phyloP scores from a whole-genome alignment of 2,329 filamentous ascomycete species.

The Alternaria brassicae region DNA sequence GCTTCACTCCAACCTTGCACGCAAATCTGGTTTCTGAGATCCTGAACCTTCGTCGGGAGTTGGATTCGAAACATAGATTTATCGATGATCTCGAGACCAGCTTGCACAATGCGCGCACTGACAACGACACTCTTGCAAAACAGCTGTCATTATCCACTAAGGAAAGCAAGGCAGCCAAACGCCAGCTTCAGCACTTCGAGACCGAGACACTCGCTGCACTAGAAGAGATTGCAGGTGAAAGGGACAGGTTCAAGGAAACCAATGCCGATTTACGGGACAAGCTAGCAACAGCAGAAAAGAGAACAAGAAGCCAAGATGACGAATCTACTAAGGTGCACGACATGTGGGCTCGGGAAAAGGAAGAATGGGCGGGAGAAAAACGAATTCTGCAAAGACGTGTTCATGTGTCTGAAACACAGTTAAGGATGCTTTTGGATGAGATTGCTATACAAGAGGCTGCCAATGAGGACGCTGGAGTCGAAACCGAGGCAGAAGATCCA shows the following conservation, averaged over 20 bases:
- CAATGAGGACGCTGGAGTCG: conserved; percentile 49
- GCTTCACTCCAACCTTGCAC: conserved; percentile 94
- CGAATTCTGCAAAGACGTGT: conserved; percentile 82
- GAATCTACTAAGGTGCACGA: conserved; percentile 79
- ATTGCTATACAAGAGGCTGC: conserved; percentile 72
- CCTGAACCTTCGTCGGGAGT: conserved; percentile 80
- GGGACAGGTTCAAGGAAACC: conserved; percentile 80
- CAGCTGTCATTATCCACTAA: conserved; percentile 70
- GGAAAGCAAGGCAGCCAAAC: conserved; percentile 80
- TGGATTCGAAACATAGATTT: conserved; percentile 85
- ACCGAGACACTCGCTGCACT: conserved; percentile 86
- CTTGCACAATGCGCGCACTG: conserved; percentile 73
- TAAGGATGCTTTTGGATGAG: conserved; percentile 86
- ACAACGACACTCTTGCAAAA: conserved; percentile 74
- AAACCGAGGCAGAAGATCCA: conserved; percentile 68
- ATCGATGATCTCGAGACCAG: conserved; percentile 84
- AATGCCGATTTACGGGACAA: conserved; percentile 76
- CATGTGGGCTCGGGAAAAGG: conserved; percentile 84
- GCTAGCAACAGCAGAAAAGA: conserved; percentile 79
- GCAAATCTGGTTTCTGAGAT: conserved; percentile 96
- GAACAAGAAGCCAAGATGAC: conserved; percentile 79
- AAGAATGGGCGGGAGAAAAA: conserved; percentile 83
- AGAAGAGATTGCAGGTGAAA: conserved; percentile 81
- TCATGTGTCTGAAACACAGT: conserved; percentile 85
- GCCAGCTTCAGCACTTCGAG: conserved; percentile 85